Conservation (phyloP, 108 stramenopile species). For the Ochromonas danica region DNA sequence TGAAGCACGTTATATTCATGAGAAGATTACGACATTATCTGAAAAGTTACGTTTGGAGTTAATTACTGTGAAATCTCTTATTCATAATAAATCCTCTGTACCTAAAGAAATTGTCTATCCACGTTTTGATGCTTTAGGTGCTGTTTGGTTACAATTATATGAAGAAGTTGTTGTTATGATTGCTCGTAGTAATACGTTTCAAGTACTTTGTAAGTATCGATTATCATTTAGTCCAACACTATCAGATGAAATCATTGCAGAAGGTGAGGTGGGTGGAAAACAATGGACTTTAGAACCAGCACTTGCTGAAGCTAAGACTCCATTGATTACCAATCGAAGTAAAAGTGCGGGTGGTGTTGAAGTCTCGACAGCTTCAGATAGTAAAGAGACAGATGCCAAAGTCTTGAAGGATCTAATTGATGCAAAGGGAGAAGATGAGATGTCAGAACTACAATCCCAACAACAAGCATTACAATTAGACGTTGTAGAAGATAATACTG, state of each 20-base stretch:
- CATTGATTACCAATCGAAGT: conserved; percentile 20
- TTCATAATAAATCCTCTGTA: conserved; percentile 51
- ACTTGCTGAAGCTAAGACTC: too few relatives aligned
- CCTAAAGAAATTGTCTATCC: conserved; percentile 68
- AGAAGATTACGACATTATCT: conserved; percentile 37
- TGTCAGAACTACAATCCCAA: too few relatives aligned
- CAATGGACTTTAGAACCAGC: too few relatives aligned
- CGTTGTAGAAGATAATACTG: too few relatives aligned
- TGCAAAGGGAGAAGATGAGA: too few relatives aligned
- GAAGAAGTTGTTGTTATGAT: conserved; percentile 45
- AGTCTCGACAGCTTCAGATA: too few relatives aligned
- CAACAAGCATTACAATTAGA: background rate
- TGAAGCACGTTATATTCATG: conserved; percentile 41
- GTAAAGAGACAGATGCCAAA: conserved; percentile 26
- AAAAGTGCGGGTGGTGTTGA: background rate
- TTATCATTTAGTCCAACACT: conserved; percentile 37
- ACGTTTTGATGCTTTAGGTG: conserved; percentile 57
- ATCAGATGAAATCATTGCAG: background rate
- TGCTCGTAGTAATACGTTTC: conserved; percentile 34
- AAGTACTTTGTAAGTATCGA: conserved; percentile 38
- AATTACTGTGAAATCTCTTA: conserved; percentile 43
- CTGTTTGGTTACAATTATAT: conserved; percentile 48
- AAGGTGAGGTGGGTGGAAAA: too few relatives aligned
- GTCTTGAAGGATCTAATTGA: too few relatives aligned
- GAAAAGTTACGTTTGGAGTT: conserved; percentile 38